Evolutionary conservation across 306 rosid genomes (phyloP).

Genomic region (Argentina anserina): DNA sequence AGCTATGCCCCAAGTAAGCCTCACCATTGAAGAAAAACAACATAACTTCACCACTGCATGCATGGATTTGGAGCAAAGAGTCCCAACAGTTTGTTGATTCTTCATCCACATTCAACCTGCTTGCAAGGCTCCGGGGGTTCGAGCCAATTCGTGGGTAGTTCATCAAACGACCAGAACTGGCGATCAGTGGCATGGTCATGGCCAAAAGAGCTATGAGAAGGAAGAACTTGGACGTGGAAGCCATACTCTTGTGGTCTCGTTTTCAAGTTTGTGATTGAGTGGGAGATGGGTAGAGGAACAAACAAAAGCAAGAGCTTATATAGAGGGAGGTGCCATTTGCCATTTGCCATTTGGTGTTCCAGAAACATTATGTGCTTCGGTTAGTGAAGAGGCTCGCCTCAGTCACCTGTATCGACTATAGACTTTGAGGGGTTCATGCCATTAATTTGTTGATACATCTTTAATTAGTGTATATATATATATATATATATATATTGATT

Average conservation of each 20-base stretch:
- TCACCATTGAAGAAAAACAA: slow-evolving; percentile 60
- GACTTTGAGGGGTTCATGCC: neutral
- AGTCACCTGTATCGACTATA: neutral
- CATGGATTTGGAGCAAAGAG: slow-evolving; percentile 45
- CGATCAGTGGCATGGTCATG: slow-evolving; percentile 2
- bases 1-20: slow-evolving; percentile 43
- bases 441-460: too few relatives aligned
- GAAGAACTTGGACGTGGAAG: slow-evolving; percentile 11
- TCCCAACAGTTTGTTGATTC: slow-evolving; percentile 22
- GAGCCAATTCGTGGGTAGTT: neutral
- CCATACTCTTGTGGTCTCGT: slow-evolving; percentile 16
- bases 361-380: neutral
- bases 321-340: neutral
- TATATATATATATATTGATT: too few relatives aligned
- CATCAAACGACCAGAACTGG: neutral
- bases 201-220: slow-evolving; percentile 7
- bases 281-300: neutral
- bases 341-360: neutral
- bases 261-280: neutral
- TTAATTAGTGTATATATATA: too few relatives aligned
- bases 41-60: slow-evolving; percentile 52
- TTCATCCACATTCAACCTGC: slow-evolving; percentile 42
- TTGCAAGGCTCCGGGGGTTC: slow-evolving; percentile 8
- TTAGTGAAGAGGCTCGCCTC: neutral
- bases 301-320: neutral